phyloP scores from a whole-genome alignment of 768 basidiomycete species.

The Suillus decipiens region DNA sequence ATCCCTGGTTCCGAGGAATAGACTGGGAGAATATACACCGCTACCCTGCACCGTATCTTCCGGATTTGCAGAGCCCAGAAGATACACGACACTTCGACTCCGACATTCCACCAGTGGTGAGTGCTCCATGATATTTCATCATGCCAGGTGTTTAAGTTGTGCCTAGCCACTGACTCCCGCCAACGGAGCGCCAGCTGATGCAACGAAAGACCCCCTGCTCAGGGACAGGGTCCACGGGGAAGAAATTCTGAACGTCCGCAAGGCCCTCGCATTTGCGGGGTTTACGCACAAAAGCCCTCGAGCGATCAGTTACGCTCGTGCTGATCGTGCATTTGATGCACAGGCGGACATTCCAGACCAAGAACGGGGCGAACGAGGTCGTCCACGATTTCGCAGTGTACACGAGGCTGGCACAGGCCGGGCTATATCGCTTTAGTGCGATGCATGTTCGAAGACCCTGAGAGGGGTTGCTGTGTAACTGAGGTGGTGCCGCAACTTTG shows the following conservation, averaged over 20 bases:
- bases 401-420: constrained; percentile 70
- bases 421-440: constrained; percentile 77
- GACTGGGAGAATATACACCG: constrained; percentile 88
- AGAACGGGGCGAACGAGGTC: constrained; percentile 58
- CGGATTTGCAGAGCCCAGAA: constrained; percentile 76
- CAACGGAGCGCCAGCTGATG: constrained; percentile 80
- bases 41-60: constrained; percentile 85
- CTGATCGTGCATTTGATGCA: constrained; percentile 70
- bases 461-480: constrained; percentile 22
- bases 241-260: constrained; percentile 86
- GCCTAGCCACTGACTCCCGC: constrained; percentile 83
- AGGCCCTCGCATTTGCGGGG: constrained; percentile 87
- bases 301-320: constrained; percentile 72
- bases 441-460: constrained; percentile 31
- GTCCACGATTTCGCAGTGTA: constrained; percentile 60
- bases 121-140: constrained; percentile 32
- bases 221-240: constrained; percentile 83
- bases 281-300: constrained; percentile 91
- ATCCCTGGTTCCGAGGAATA: constrained; percentile 89
- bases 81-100: constrained; percentile 96
- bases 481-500: constrained; percentile 25
- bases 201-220: constrained; percentile 87
- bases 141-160: constrained; percentile 22
- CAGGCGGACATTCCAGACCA: constrained; percentile 52
- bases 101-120: constrained; percentile 89